Percentiles rank a stretch among this genome's conserved stretches.
phyloP scores from a whole-genome alignment of 345 rosid genomes.

The Gossypium sturtianum region DNA sequence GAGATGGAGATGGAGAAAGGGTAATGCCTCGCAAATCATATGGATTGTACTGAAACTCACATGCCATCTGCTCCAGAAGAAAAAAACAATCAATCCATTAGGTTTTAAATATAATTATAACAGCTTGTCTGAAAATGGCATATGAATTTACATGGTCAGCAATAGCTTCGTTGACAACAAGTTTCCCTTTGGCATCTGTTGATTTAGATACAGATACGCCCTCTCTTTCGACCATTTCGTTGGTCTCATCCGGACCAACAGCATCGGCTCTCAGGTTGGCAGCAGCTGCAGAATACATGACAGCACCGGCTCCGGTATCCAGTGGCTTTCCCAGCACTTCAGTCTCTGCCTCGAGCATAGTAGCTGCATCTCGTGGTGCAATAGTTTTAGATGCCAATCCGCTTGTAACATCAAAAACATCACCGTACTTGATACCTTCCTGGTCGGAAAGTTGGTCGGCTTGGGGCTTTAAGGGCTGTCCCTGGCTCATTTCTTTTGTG shows the following conservation, averaged over 20 bases:
- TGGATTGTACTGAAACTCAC: constrained; percentile 18
- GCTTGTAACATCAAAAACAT: constrained; percentile 34
- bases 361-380: constrained; percentile 28
- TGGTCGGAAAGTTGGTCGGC: constrained; percentile 5
- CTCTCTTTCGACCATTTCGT: neutral
- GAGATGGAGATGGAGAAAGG: constrained; percentile 6
- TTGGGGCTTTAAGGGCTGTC: constrained; percentile 17
- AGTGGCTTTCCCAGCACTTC: constrained; percentile 22
- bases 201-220: constrained; percentile 12
- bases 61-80: constrained; percentile 19
- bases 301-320: constrained; percentile 28
- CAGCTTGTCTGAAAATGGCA: neutral
- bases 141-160: constrained; percentile 23
- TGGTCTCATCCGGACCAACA: constrained; percentile 13
- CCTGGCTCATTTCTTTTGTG: constrained; percentile 22
- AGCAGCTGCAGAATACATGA: constrained; percentile 34
- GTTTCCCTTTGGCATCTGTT: constrained; percentile 3
- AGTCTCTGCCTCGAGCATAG: constrained; percentile 32
- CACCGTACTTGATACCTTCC: constrained; percentile 29
- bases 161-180: constrained; percentile 30
- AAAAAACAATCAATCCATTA: constrained; percentile 4
- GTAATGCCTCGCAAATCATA: constrained; percentile 1
- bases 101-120: neutral
- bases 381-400: constrained; percentile 30
- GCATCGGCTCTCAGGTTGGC: constrained; percentile 21